phyloP scores from a whole-genome alignment of 305 asterid genomes.

The Andrographis paniculata region DNA sequence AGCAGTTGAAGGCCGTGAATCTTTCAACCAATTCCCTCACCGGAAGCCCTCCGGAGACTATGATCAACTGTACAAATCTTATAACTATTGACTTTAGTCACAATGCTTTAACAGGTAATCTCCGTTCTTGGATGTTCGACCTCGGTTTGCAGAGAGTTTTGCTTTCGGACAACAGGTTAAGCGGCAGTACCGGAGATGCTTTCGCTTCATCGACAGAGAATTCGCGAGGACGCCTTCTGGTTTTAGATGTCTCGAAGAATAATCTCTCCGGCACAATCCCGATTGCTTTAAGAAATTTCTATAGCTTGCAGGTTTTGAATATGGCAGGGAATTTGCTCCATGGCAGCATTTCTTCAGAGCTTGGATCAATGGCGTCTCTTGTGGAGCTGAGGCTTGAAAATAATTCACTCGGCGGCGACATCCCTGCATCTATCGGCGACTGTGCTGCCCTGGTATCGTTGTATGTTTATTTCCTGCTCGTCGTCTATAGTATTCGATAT shows the following conservation, averaged over 20 bases:
- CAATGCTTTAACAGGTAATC: conserved; percentile 45
- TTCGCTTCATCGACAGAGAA: conserved; percentile 40
- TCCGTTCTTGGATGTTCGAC: conserved; percentile 58
- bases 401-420: conserved; percentile 45
- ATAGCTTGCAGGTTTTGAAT: conserved; percentile 44
- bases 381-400: conserved; percentile 49
- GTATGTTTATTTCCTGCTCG: conserved; percentile 46
- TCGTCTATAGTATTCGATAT: too few relatives aligned
- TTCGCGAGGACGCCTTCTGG: conserved; percentile 43
- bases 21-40: conserved; percentile 47
- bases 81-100: conserved; percentile 50
- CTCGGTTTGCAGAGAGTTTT: conserved; percentile 49
- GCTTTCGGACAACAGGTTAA: conserved; percentile 52
- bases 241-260: conserved; percentile 65
- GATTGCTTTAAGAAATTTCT: conserved; percentile 39
- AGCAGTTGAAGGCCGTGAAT: conserved; percentile 49
- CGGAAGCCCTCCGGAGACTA: conserved; percentile 60
- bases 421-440: conserved; percentile 56
- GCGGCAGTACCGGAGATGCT: conserved; percentile 43
- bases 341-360: conserved; percentile 48
- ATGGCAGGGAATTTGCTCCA: conserved; percentile 39
- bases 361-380: conserved; percentile 57
- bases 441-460: conserved; percentile 47
- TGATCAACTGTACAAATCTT: conserved; percentile 46
- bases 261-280: conserved; percentile 52